Evolutionary conservation across 306 rosid species (phyloP), one percentile per base, ranked within the genome.

Genomic region (Clitoria ternatea): DNA sequence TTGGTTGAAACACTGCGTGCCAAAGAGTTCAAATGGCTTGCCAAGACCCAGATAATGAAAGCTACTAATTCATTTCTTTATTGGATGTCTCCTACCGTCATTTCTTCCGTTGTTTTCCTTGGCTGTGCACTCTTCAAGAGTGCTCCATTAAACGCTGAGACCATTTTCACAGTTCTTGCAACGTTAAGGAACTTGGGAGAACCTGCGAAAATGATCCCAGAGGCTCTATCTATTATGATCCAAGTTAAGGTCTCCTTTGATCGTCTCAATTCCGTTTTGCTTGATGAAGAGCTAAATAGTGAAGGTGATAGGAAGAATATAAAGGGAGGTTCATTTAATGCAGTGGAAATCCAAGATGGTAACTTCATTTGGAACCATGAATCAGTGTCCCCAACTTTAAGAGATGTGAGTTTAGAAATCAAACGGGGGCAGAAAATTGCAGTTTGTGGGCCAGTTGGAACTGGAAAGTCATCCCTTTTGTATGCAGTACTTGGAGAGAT

Each of bases 401-500:
- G 23, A 73, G 73, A 76, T 2, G 61, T 83, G 30, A 70, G 68
- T 52, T 48, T 87, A n/a, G 83, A 76, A 32, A 64, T 79, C 8
- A 75, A 43, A 44, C 2, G 48, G 71, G 84, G 87, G 14, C 85
- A 90, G 56, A 90, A 87, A 69, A 60, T 78, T 18, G 93, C 96
- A 48, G 73, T 87, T 57, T 85, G 89, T 76, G 91, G 93, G 12
- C 81, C 85, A 39, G 89, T 87, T 47, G 91, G 93, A 48, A 80
- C 86, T 0, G 91, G 96, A 26, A 90, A 90, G 49, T 90, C 92
- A n/a, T 87, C 96, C 29, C 71, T 90, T 8, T 52, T 87, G 26
- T 48, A 73, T 65, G 89, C 96, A 9, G 49, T 87, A 15, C 85
- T 90, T 19, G 91, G 93, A 75, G 91, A 90, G 72, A 85, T 85